phyloP scores from a whole-genome alignment of 495 filamentous ascomycete genomes.

The Stereocaulon alpinum region DNA sequence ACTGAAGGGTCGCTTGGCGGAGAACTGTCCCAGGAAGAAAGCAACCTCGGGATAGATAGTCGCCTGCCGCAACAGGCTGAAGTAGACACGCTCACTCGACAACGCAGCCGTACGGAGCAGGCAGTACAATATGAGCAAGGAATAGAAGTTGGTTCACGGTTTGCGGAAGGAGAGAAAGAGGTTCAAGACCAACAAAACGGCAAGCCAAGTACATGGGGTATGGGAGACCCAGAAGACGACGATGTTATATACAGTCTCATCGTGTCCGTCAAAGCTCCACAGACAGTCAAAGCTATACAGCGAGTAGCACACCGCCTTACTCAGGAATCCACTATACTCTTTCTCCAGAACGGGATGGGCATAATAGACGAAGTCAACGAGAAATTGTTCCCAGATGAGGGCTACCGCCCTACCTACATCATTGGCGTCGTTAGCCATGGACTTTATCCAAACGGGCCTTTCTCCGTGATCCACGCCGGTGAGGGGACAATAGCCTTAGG shows the following conservation, averaged over 20 bases:
- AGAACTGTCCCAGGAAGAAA: background rate
- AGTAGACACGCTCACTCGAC: background rate
- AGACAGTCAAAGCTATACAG: slow-evolving; percentile 46
- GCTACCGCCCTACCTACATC: slow-evolving; percentile 60
- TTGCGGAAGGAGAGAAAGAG: background rate
- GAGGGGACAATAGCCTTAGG: slow-evolving; percentile 53
- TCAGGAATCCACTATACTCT: slow-evolving; percentile 59
- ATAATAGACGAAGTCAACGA: slow-evolving; percentile 62
- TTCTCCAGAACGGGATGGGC: slow-evolving; percentile 80
- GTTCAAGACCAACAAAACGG: background rate
- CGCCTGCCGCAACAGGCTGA: background rate
- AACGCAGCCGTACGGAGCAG: background rate
- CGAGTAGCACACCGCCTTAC: slow-evolving; percentile 56
- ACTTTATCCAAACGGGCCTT: slow-evolving; percentile 44
- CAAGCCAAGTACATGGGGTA: background rate
- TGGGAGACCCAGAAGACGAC: slow-evolving; percentile 12
- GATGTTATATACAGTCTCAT: slow-evolving; percentile 66
- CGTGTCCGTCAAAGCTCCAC: slow-evolving; percentile 51
- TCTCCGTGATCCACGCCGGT: slow-evolving; percentile 54
- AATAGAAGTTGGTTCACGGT: background rate
- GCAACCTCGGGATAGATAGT: background rate
- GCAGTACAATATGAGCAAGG: background rate
- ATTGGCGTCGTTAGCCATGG: slow-evolving; percentile 61
- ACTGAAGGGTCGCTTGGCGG: no score
- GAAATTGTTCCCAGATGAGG: slow-evolving; percentile 53